A percentile compares a stretch with the other conserved stretches of the same genome.
phyloP scores from a whole-genome alignment of 78 protist species.

The Acrasis kona region DNA sequence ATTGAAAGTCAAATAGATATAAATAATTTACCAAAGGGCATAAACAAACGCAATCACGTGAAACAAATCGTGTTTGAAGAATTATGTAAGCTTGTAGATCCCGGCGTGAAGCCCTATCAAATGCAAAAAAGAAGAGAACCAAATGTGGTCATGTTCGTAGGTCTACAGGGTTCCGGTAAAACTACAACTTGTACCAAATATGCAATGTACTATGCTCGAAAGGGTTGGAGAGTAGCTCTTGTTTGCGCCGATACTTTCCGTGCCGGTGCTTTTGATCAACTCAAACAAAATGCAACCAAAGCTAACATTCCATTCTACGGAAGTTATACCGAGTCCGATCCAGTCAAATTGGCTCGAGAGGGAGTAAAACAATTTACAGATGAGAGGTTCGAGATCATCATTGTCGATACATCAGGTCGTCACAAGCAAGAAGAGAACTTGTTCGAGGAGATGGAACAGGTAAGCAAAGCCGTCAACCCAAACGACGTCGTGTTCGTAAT shows the following conservation, averaged over 20 bases:
- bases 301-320: conserved; percentile 92
- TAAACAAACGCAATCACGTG: conserved; percentile 65
- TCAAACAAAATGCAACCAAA: conserved; percentile 95
- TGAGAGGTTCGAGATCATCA: conserved; percentile 84
- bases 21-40: conserved; percentile 57
- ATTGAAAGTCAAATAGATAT: conserved; percentile 40
- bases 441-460: conserved; percentile 93
- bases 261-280: conserved; percentile 98
- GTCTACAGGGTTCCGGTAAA: conserved; percentile 94
- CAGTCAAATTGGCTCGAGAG: conserved; percentile 80
- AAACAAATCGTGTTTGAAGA: conserved; percentile 71
- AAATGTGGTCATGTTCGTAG: conserved; percentile 97
- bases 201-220: conserved; percentile 81
- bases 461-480: conserved; percentile 72
- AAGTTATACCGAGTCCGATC: conserved; percentile 69
- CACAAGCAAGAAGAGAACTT: conserved; percentile 94
- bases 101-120: conserved; percentile 70
- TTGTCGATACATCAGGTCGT: conserved; percentile 96
- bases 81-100: conserved; percentile 76
- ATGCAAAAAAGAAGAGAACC: conserved; percentile 70
- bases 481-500: conserved; percentile 90
- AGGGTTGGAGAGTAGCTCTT: conserved; percentile 80
- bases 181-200: conserved; percentile 86
- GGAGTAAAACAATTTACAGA: conserved; percentile 84
- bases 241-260: conserved; percentile 99